Base-by-base conservation (phyloP, 1,284 basidiomycete genomes). In the Cystobasidium sp. region DNA sequence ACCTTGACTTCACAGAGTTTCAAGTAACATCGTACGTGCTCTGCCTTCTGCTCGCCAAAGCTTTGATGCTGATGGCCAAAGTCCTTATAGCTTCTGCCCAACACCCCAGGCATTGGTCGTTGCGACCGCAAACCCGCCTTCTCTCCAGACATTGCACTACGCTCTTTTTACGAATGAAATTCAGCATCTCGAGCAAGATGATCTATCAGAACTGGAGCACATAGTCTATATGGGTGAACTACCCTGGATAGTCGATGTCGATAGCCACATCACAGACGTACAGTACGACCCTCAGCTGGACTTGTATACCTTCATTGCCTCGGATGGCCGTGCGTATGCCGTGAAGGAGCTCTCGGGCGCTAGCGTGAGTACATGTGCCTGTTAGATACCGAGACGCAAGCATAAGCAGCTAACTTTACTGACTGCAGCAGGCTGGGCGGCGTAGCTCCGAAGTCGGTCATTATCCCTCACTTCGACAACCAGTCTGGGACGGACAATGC, bases 241-340 rank as follows among this genome's bases (percentile, higher is more conserved):
- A 20, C 31, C 18, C 46, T 67, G 55, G 56, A 47, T 63, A 41
- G 76, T 22, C 46, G 74, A 43, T 59, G 55, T 22, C 74, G 68
- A n/a, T 58, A 75, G 68, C 64, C 39, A 12, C 43, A 63, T 75
- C 31, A 53, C n/a, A 16, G 43, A 39, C 18, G 31, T 61, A 1
- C 31, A 51, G n/a, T 51, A 79, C 75, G 10, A 79, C 61, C 14
- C 80, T 79, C 16, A 74, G 76, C 79, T 83, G 0, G 76, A 79
- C 0, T 59, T 81, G 0, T 82, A 84, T 75, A 79, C 82, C 39
- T 72, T 85, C 49, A 70, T 83, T 5, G 81, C 80, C 3, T 80
- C 81, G 9, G 82, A 84, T 68, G 84, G 84, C 0, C 77, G 82
- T 6, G 84, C 82, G 3, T 85, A 84, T 75, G 78, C 67, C 37